Conservation (phyloP, 2,329 filamentous ascomycete species). For the Aulographum hederae region DNA sequence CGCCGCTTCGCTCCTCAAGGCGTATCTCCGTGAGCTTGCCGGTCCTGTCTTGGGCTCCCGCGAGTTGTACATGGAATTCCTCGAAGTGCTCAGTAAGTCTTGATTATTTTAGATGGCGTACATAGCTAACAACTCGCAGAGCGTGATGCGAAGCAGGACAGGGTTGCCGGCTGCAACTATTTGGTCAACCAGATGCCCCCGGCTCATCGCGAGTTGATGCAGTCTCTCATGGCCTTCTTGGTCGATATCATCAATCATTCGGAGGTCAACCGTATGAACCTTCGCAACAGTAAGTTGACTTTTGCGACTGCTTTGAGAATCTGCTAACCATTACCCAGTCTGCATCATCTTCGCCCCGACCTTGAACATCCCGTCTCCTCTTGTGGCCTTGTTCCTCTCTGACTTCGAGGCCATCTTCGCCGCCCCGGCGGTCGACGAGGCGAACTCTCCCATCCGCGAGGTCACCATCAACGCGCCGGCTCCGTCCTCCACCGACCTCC, state of each 20-base stretch:
- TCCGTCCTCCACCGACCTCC: constrained; percentile 32
- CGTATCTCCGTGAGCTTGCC: constrained; percentile 83
- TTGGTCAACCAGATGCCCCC: constrained; percentile 66
- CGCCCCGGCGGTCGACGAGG: constrained; percentile 42
- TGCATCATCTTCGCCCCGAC: constrained; percentile 97
- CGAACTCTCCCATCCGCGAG: constrained; percentile 24
- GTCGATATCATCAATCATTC: constrained; percentile 85
- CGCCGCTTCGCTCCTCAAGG: constrained; percentile 80
- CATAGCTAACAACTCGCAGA: constrained; percentile 27
- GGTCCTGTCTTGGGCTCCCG: constrained; percentile 80
- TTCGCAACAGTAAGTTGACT: constrained; percentile 46
- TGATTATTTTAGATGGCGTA: neutral
- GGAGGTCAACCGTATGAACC: constrained; percentile 91
- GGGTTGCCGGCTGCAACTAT: constrained; percentile 56
- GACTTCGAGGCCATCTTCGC: constrained; percentile 80
- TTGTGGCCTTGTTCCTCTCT: constrained; percentile 85
- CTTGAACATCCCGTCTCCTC: constrained; percentile 83
- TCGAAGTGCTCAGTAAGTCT: constrained; percentile 49
- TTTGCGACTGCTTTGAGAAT: neutral
- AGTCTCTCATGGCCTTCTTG: constrained; percentile 72
- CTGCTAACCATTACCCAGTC: constrained; percentile 27
- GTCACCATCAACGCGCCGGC: constrained; percentile 16
- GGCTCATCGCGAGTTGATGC: constrained; percentile 64
- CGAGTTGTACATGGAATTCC: constrained; percentile 77
- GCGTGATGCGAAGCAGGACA: constrained; percentile 54